Conservation (phyloP, 2,329 filamentous ascomycete genomes). For the Nectriaceae sp. region DNA sequence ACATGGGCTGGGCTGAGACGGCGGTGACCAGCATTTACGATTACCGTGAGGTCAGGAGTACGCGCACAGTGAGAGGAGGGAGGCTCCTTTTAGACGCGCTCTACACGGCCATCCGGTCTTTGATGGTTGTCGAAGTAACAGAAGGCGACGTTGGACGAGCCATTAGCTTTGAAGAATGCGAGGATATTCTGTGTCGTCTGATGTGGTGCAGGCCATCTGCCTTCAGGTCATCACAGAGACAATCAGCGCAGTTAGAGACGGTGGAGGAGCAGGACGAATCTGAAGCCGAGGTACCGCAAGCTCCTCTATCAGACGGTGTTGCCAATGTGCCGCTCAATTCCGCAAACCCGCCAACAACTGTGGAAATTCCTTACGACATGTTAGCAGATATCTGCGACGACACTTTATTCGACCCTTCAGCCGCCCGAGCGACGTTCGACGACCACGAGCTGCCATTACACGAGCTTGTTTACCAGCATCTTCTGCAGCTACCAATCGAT, state of each 20-base stretch:
- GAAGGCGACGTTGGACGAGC: constrained; percentile 37
- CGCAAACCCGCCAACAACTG: constrained; percentile 50
- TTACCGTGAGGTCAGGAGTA: constrained; percentile 76
- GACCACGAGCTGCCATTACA: constrained; percentile 85
- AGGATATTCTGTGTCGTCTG: constrained; percentile 74
- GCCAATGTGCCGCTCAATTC: constrained; percentile 50
- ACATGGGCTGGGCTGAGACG: constrained; percentile 92
- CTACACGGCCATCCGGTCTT: constrained; percentile 57
- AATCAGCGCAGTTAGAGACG: constrained; percentile 45
- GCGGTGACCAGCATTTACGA: constrained; percentile 86
- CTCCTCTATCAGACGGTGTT: constrained; percentile 26
- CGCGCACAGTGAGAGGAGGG: constrained; percentile 72
- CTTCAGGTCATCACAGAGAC: constrained; percentile 34
- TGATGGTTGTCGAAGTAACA: constrained; percentile 32
- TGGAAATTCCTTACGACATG: constrained; percentile 68
- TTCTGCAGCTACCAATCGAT: constrained; percentile 78
- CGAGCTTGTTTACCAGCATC: constrained; percentile 71
- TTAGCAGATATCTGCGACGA: constrained; percentile 76
- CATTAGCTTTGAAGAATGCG: constrained; percentile 75
- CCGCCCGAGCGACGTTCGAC: constrained; percentile 64
- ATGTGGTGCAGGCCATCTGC: constrained; percentile 67
- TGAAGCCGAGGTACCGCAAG: constrained; percentile 34
- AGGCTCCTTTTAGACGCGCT: constrained; percentile 71
- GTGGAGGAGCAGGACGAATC: constrained; percentile 61
- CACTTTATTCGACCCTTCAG: constrained; percentile 66